Evolutionary conservation across 257 asterid genomes (phyloP).

Genomic region (Solanum chmielewskii): DNA sequence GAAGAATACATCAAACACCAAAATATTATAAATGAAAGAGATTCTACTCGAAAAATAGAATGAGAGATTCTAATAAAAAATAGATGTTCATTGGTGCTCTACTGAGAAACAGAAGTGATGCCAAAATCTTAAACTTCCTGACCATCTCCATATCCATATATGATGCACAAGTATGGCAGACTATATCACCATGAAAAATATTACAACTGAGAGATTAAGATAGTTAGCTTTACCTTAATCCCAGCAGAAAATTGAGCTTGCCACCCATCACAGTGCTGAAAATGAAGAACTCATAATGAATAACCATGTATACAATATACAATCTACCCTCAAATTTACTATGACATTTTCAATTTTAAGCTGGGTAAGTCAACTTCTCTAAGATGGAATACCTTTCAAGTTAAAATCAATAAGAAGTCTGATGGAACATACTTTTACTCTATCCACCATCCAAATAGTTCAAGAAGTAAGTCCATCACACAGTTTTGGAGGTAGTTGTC

Average conservation of each 20-base stretch:
- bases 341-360: background rate
- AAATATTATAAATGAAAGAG: background rate
- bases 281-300: slow-evolving; percentile 3
- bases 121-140: background rate
- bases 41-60: background rate
- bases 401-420: background rate
- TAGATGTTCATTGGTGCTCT: background rate
- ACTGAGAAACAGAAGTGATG: background rate
- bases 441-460: background rate
- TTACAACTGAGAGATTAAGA: background rate
- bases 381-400: background rate
- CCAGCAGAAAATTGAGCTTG: slow-evolving; percentile 83
- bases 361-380: background rate
- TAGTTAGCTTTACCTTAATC: slow-evolving; percentile 47
- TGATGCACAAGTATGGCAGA: background rate
- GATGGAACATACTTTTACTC: background rate
- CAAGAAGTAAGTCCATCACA: background rate
- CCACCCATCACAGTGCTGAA: slow-evolving; percentile 66
- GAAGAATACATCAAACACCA: background rate
- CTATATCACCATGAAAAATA: background rate
- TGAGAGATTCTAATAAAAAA: background rate
- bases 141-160: background rate
- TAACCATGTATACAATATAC: background rate
- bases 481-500: background rate
- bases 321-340: background rate